A percentile compares a stretch with the other conserved stretches of the same genome.
These are phyloP conservation scores for Hirsutella thompsonii DNA, from an alignment of 2,329 filamentous ascomycete genomes.

Conservation along the genomic window DNA sequence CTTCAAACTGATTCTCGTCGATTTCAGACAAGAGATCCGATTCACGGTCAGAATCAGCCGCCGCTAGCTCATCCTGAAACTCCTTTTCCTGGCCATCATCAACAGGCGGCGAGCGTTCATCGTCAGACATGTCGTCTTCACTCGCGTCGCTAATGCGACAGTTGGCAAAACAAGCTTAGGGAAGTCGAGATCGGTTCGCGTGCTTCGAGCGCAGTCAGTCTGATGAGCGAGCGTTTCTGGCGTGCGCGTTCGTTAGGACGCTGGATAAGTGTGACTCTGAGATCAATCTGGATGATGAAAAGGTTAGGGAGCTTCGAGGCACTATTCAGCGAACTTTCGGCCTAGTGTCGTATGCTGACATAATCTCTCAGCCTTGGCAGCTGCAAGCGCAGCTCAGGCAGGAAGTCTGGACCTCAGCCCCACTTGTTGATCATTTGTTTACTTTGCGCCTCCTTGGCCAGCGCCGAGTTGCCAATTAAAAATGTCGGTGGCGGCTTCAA, in stretches of 20 bases:
- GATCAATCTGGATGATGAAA: neutral
- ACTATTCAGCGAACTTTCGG: neutral
- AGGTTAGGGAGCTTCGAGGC: neutral
- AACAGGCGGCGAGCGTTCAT: conserved; percentile 23
- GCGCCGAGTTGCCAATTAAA: neutral
- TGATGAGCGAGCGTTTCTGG: too few species aligned
- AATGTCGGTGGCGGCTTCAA: neutral
- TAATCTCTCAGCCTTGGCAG: neutral
- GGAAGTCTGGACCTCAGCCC: neutral
- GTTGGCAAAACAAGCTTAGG: neutral
- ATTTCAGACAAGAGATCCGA: conserved; percentile 53
- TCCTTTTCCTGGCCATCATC: conserved; percentile 29
- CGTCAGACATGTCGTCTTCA: conserved; percentile 29
- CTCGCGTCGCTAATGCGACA: neutral
- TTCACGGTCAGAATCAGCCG: conserved; percentile 37
- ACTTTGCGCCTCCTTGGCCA: neutral
- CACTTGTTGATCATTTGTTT: neutral
- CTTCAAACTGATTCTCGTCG: conserved; percentile 56
- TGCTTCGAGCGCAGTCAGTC: too few species aligned
- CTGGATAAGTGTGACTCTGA: too few species aligned
- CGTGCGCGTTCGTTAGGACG: too few species aligned
- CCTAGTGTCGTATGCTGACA: neutral
- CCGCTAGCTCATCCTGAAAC: conserved; percentile 25
- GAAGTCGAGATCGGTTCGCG: neutral
- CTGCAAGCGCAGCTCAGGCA: neutral